Evolutionary conservation across 78 protist species (phyloP).

Genomic region (Speleostelium caveatum): DNA sequence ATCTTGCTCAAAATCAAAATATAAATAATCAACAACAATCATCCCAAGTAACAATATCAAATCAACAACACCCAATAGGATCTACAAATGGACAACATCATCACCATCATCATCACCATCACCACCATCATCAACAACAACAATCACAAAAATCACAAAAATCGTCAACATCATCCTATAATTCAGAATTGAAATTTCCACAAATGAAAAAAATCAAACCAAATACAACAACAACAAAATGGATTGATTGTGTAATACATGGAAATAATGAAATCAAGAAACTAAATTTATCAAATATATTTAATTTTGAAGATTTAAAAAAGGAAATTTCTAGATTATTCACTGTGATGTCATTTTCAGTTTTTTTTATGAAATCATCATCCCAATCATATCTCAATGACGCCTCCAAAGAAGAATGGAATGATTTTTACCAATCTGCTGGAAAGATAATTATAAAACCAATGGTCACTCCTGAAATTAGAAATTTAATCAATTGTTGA

Average conservation of each 20-base stretch:
- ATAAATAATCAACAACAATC: too few relatives aligned
- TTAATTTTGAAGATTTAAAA: neutral
- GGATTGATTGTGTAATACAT: neutral
- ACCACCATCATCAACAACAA: too few relatives aligned
- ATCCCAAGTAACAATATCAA: too few relatives aligned
- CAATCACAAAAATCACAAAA: too few relatives aligned
- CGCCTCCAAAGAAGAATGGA: neutral
- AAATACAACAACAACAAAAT: neutral
- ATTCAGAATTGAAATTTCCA: too few relatives aligned
- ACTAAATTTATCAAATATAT: neutral
- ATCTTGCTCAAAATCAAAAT: too few relatives aligned
- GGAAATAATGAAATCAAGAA: neutral
- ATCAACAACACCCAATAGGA: too few relatives aligned
- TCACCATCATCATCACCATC: too few relatives aligned
- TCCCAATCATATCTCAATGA: neutral
- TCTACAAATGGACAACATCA: too few relatives aligned
- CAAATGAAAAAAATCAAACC: too few relatives aligned
- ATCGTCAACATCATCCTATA: too few relatives aligned
- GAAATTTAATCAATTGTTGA: constrained; percentile 26
- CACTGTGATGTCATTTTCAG: constrained; percentile 21
- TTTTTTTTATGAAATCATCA: neutral
- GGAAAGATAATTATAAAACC: constrained; percentile 13
- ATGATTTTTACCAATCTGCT: neutral
- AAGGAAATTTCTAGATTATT: neutral
- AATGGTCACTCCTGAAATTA: constrained; percentile 15